These are phyloP conservation scores for Kodamaea ohmeri DNA, from an alignment of 1,139 yeast genomes.

Conservation along the genomic window DNA sequence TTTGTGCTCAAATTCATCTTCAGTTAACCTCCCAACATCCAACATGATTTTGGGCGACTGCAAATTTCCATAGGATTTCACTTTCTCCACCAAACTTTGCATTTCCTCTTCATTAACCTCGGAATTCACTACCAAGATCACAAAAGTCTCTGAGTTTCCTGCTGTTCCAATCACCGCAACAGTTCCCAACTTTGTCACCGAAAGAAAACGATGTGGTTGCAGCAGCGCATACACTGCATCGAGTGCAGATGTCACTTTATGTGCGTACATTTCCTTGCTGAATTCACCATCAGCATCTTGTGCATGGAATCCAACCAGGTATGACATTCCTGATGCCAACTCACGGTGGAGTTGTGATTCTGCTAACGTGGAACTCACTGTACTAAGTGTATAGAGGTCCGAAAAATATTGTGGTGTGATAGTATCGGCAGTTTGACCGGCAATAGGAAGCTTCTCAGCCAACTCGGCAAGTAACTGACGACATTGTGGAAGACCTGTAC, in stretches of 20 bases:
- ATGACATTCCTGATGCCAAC: constrained; percentile 43
- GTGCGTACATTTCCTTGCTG: constrained; percentile 23
- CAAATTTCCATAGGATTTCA: constrained; percentile 15
- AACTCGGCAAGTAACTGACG: constrained; percentile 36
- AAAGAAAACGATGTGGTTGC: constrained; percentile 42
- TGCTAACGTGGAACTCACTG: constrained; percentile 33
- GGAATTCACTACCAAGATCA: constrained; percentile 29
- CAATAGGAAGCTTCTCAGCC: constrained; percentile 37
- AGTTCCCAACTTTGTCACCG: constrained; percentile 43
- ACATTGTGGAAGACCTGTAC: constrained; percentile 40
- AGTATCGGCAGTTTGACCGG: constrained; percentile 43
- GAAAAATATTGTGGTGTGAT: constrained; percentile 47
- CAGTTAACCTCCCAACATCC: constrained; percentile 29
- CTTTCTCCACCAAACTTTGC: constrained; percentile 16
- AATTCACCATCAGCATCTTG: constrained; percentile 21
- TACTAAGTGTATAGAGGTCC: constrained; percentile 41
- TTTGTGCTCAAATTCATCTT: constrained; percentile 19
- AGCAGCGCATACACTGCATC: constrained; percentile 43
- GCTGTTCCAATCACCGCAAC: constrained; percentile 45
- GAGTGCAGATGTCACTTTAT: constrained; percentile 32
- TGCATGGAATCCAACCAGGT: constrained; percentile 42
- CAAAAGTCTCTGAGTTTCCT: constrained; percentile 46
- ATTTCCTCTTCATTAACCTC: constrained; percentile 18
- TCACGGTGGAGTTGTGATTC: constrained; percentile 50
- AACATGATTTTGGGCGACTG: constrained; percentile 26